Evolutionary conservation across 2,329 filamentous ascomycete species (phyloP).

Genomic region (Phaeoacremonium minimum): DNA sequence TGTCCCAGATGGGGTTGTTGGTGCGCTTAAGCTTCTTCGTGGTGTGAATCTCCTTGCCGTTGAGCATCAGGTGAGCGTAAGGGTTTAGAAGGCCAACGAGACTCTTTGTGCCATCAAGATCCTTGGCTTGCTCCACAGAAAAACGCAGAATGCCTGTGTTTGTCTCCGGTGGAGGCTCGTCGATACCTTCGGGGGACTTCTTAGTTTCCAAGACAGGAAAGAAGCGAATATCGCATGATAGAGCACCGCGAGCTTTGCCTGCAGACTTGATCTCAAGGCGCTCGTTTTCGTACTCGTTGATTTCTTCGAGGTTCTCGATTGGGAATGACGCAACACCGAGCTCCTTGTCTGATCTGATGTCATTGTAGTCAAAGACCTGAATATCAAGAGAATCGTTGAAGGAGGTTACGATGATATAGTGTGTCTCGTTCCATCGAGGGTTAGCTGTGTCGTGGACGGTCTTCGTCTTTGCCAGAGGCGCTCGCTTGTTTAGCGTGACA

Average conservation of each 20-base stretch:
- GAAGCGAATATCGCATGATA: constrained; percentile 84
- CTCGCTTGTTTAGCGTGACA: constrained; percentile 78
- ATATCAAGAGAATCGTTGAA: constrained; percentile 85
- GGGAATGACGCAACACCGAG: constrained; percentile 82
- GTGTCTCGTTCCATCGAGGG: constrained; percentile 93
- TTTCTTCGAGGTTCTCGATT: constrained; percentile 75
- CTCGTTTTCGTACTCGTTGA: constrained; percentile 77
- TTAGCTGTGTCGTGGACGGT: constrained; percentile 78
- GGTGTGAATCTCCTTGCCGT: constrained; percentile 83
- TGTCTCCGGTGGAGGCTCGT: constrained; percentile 77
- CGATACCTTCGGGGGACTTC: constrained; percentile 70
- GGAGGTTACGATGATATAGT: constrained; percentile 91
- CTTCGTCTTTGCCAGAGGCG: constrained; percentile 84
- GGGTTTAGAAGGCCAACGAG: constrained; percentile 87
- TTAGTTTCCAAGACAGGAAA: constrained; percentile 82
- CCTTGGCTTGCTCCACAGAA: constrained; percentile 92
- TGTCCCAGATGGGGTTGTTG: constrained; percentile 94
- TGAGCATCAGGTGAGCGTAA: constrained; percentile 83
- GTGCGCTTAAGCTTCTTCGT: constrained; percentile 94
- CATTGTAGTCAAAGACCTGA: constrained; percentile 87
- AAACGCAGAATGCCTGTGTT: constrained; percentile 94
- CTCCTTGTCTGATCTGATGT: constrained; percentile 94
- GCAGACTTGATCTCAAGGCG: constrained; percentile 79
- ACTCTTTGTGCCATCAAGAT: constrained; percentile 88
- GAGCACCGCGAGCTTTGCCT: constrained; percentile 75